Base-by-base conservation (phyloP, 192 early-diverging fungal species). In the Coemansia sp. region DNA sequence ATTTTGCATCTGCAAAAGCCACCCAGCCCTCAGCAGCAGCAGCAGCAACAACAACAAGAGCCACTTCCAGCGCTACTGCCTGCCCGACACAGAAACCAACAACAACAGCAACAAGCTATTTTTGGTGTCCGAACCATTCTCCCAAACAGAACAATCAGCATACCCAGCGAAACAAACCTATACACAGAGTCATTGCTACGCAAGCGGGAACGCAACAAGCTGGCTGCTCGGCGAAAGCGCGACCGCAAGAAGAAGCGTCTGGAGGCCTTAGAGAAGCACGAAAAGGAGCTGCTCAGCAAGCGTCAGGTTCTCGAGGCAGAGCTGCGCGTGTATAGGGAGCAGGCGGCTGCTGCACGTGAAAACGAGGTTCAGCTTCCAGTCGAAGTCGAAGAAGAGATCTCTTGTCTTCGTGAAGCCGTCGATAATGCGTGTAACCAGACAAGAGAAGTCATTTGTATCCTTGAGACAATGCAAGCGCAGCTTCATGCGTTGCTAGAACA, bases 181-280 rank as follows among this genome's bases (percentile, higher is more conserved):
- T 55, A 60, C 44, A 48, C 60, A 74, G 44, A 61, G 62, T 38
- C 46, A 25, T 38, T 75, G 6, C 49, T 64, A 50, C 77, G 77
- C 41, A 75, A 75, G 42, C 69, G 77, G 9, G 72, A 80, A 38
- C 70, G 67, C 14, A 80, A 80, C 60, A 80, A 72, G 44, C 63
- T 80, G 12, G 72, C 77, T 0, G 77, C 77, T 7, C 72, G 77
- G 39, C 57, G 67, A 38, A 80, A 80, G 72, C 72, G 77, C 59
- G 70, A 65, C 22, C 72, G 77, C 48, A 80, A 75, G 41, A 80
- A 80, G 69, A 69, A 80, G 60, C 65, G 72, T 0, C 55, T 80
- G 4, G 72, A 74, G 44, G 67, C 50, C 5, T 67, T 80, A 1
- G 77, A 80, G 49, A 39, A 43, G 40, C 72, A 67, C 44, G 70